Conservation (phyloP, 805 yeast genomes). For the Wickerhamomyces chambardii region DNA sequence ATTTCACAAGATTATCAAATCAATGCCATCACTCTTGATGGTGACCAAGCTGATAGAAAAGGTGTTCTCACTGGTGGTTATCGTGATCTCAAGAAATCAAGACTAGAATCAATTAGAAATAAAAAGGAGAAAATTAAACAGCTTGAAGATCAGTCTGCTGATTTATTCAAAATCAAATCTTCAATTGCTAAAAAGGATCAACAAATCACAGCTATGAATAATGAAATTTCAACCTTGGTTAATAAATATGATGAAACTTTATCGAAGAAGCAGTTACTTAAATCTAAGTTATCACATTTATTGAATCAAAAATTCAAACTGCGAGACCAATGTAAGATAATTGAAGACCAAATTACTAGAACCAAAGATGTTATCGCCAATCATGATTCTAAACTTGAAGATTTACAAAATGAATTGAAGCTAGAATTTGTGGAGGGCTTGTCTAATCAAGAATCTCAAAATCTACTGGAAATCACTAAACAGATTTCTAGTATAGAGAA, state of each 20-base stretch:
- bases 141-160: conserved; percentile 28
- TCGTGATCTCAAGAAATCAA: conserved; percentile 55
- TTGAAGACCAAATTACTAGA: conserved; percentile 4
- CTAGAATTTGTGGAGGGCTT: conserved; percentile 47
- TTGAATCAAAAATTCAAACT: conserved; percentile 30
- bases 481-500: conserved; percentile 29
- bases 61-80: conserved; percentile 91
- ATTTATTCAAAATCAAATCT: conserved; percentile 27
- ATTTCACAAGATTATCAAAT: conserved; percentile 52
- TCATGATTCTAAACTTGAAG: conserved; percentile 24
- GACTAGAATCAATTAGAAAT: conserved; percentile 60
- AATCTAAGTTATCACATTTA: conserved; percentile 31
- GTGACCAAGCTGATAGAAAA: conserved; percentile 76
- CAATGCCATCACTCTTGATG: conserved; percentile 82
- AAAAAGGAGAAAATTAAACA: conserved; percentile 45
- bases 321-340: conserved; percentile 30
- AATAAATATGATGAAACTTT: conserved; percentile 32
- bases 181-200: conserved; percentile 37
- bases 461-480: conserved; percentile 24
- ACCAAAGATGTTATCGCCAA: conserved; percentile 7
- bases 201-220: conserved; percentile 40
- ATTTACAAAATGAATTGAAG: conserved; percentile 34
- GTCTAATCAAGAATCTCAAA: conserved; percentile 35
- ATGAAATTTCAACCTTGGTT: conserved; percentile 25
- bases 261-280: conserved; percentile 32